A percentile compares a stretch with the other conserved stretches of the same genome.
Evolutionary conservation across 2,329 filamentous ascomycete species (phyloP).

Genomic region (Hypoxylon sp.): DNA sequence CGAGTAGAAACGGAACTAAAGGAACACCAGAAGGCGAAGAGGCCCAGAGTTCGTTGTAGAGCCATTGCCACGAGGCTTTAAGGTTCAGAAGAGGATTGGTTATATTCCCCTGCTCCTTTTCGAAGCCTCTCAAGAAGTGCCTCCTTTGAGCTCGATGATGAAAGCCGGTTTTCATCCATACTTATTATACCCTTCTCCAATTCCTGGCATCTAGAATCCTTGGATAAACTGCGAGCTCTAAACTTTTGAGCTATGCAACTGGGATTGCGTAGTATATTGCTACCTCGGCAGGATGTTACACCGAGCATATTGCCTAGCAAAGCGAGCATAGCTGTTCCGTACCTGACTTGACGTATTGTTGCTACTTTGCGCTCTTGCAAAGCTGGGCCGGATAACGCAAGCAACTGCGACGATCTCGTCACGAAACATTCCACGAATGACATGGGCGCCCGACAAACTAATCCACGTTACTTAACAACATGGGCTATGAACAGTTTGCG

Average conservation of each 20-base stretch:
- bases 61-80: slow-evolving; percentile 19
- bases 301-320: slow-evolving; percentile 32
- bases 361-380: slow-evolving; percentile 7
- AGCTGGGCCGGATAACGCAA: slow-evolving; percentile 28
- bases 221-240: slow-evolving; percentile 31
- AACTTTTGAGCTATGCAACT: slow-evolving; percentile 32
- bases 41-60: background rate
- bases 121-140: slow-evolving; percentile 15
- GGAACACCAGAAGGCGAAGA: slow-evolving; percentile 15
- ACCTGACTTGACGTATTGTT: slow-evolving; percentile 9
- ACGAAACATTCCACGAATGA: slow-evolving; percentile 41
- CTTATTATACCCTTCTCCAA: slow-evolving; percentile 36
- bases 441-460: background rate
- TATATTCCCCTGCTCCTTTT: slow-evolving; percentile 4
- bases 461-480: slow-evolving; percentile 26
- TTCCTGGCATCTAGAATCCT: slow-evolving; percentile 15
- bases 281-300: slow-evolving; percentile 42
- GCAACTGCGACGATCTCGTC: slow-evolving; percentile 17
- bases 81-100: slow-evolving; percentile 2
- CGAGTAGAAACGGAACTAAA: slow-evolving; percentile 17
- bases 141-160: slow-evolving; percentile 2
- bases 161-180: slow-evolving; percentile 2
- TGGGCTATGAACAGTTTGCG: slow-evolving; percentile 22
- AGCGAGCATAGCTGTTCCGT: slow-evolving; percentile 21
- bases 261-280: slow-evolving; percentile 33